A percentile compares a stretch with the other conserved stretches of the same genome.
These are phyloP conservation scores for Calocera viscosa DNA, from an alignment of 768 basidiomycete genomes.

Conservation along the genomic window DNA sequence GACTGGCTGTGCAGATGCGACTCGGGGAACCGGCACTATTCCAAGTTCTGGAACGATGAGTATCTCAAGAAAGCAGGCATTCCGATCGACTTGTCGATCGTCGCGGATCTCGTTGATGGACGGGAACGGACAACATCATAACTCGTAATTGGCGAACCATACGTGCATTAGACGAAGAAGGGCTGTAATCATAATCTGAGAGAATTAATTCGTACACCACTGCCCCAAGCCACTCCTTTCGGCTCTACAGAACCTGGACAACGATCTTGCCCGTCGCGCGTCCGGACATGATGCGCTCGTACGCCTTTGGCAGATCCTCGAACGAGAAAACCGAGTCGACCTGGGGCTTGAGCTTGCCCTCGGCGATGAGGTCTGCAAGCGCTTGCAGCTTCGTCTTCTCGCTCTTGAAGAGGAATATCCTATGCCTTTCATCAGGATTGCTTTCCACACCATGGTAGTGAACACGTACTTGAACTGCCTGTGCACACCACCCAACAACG, in stretches of 20 bases:
- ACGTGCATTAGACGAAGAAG: neutral
- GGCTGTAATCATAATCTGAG: neutral
- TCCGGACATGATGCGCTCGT: slow-evolving; percentile 43
- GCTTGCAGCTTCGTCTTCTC: slow-evolving; percentile 29
- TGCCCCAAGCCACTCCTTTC: no score
- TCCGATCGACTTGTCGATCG: slow-evolving; percentile 31
- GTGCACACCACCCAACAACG: slow-evolving; percentile 42
- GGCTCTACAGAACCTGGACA: slow-evolving; percentile 24
- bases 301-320: slow-evolving; percentile 46
- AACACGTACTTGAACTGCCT: slow-evolving; percentile 36
- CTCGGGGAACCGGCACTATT: slow-evolving; percentile 82
- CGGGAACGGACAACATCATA: neutral
- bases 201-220: neutral
- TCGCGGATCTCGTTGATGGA: slow-evolving; percentile 27
- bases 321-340: slow-evolving; percentile 52
- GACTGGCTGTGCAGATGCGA: slow-evolving; percentile 49
- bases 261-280: slow-evolving; percentile 56
- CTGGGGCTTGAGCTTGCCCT: slow-evolving; percentile 40
- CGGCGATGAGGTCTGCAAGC: slow-evolving; percentile 30
- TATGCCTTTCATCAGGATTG: slow-evolving; percentile 15
- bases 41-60: slow-evolving; percentile 65
- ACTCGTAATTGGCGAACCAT: neutral
- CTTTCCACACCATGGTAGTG: neutral
- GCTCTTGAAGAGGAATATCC: slow-evolving; percentile 28
- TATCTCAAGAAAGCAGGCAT: slow-evolving; percentile 36